Evolutionary conservation across 306 rosid genomes (phyloP).

Genomic region (Fagus crenata): DNA sequence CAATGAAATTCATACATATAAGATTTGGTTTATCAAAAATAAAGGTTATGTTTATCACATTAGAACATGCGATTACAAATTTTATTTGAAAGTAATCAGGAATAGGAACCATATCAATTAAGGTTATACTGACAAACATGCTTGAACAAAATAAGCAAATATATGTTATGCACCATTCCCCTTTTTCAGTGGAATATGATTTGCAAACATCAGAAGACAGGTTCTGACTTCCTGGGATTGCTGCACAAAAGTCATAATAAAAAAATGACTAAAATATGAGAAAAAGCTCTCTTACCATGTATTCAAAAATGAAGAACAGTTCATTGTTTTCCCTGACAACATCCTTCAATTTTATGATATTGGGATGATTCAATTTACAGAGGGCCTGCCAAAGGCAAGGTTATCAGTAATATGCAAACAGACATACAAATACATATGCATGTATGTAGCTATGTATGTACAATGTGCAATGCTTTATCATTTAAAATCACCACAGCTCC

Average conservation of each 20-base stretch:
- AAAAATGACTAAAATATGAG: constrained; percentile 9
- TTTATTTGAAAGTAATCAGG: background rate
- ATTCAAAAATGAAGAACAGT: constrained; percentile 75
- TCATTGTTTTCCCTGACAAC: constrained; percentile 71
- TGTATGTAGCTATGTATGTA: constrained; percentile 19
- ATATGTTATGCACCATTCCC: constrained; percentile 15
- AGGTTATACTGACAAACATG: background rate
- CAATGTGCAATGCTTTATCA: constrained; percentile 4
- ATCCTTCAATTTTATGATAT: constrained; percentile 79
- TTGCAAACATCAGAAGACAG: background rate
- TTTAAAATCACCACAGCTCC: constrained; percentile 19
- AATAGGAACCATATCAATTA: background rate
- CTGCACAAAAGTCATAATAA: constrained; percentile 4
- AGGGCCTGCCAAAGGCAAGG: constrained; percentile 55
- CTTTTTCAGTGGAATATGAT: background rate
- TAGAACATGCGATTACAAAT: background rate
- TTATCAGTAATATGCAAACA: constrained; percentile 4
- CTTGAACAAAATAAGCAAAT: constrained; percentile 10
- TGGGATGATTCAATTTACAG: constrained; percentile 71
- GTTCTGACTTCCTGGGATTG: background rate
- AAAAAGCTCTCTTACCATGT: constrained; percentile 58
- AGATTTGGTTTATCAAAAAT: background rate
- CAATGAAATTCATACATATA: background rate
- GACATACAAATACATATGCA: constrained; percentile 25
- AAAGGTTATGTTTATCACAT: background rate